Evolutionary conservation across 768 basidiomycete species (phyloP).

Genomic region (Ramaria sp.): DNA sequence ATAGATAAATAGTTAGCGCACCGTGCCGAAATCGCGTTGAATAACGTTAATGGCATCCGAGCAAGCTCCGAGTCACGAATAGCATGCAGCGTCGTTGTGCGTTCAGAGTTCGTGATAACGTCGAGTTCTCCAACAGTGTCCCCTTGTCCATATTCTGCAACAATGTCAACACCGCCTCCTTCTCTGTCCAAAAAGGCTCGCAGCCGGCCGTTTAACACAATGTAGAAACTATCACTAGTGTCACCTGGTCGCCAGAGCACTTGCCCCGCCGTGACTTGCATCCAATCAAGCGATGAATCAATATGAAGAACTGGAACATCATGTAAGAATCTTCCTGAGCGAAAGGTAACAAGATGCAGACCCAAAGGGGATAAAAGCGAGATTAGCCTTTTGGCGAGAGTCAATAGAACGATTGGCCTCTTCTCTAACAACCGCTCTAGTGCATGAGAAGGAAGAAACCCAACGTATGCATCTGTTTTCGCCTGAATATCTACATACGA

Average conservation of each 20-base stretch:
- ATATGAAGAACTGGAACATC: constrained; percentile 66
- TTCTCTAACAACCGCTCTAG: constrained; percentile 87
- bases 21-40: constrained; percentile 93
- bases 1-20: constrained; percentile 15
- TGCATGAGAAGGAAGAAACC: constrained; percentile 81
- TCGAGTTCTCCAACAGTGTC: constrained; percentile 97
- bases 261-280: constrained; percentile 93
- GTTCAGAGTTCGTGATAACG: constrained; percentile 83
- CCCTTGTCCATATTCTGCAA: constrained; percentile 93
- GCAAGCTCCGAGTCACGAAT: constrained; percentile 97
- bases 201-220: constrained; percentile 93
- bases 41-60: constrained; percentile 92
- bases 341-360: constrained; percentile 18
- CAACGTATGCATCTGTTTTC: constrained; percentile 98
- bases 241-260: constrained; percentile 91
- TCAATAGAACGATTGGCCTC: constrained; percentile 89
- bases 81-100: constrained; percentile 89
- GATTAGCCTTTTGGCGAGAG: constrained; percentile 91
- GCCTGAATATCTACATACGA: constrained; percentile 96
- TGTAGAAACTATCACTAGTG: constrained; percentile 90
- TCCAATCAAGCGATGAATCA: constrained; percentile 95
- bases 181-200: constrained; percentile 80
- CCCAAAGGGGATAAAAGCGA: constrained; percentile 89
- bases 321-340: not conserved
- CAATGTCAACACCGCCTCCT: constrained; percentile 64